A percentile compares a stretch with the other conserved stretches of the same genome.
phyloP scores from a whole-genome alignment of 371 early-diverging fungal species.

The Haplosporangium sp. region DNA sequence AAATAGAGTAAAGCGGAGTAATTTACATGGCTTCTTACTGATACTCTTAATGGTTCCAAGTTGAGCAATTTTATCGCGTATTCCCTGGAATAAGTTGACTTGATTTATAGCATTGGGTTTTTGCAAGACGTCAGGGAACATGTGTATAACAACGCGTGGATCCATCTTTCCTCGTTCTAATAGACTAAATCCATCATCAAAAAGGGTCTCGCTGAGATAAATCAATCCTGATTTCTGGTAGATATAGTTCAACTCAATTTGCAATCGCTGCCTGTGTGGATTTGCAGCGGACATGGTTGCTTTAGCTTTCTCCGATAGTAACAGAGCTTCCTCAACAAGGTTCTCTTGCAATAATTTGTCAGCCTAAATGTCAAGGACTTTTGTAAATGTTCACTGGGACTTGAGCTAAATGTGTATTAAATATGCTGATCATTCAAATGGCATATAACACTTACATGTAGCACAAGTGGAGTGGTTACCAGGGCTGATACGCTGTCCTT shows the following conservation, averaged over 20 bases:
- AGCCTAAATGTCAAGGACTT: conserved; percentile 17
- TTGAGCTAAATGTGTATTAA: neutral
- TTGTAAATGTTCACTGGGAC: neutral
- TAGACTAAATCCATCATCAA: conserved; percentile 75
- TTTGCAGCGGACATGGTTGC: conserved; percentile 62
- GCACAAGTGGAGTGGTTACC: conserved; percentile 68
- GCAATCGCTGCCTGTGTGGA: conserved; percentile 61
- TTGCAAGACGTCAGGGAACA: conserved; percentile 70
- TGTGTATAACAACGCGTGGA: conserved; percentile 68
- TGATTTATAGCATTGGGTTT: conserved; percentile 26
- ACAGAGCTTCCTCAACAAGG: conserved; percentile 38
- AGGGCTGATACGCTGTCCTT: conserved; percentile 74
- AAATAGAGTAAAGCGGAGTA: neutral
- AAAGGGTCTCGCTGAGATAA: conserved; percentile 71
- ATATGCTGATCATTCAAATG: neutral
- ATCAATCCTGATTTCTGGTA: conserved; percentile 79
- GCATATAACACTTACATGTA: conserved; percentile 60
- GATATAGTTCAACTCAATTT: conserved; percentile 66
- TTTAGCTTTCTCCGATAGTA: conserved; percentile 59
- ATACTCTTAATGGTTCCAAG: conserved; percentile 66
- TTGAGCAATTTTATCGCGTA: conserved; percentile 48
- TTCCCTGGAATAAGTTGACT: conserved; percentile 61
- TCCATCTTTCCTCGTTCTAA: conserved; percentile 76
- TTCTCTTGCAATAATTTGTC: conserved; percentile 34
- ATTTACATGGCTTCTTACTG: conserved; percentile 52